These are phyloP conservation scores for Acorus gramineus DNA, from an alignment of 106 monocot genomes.

Conservation along the genomic window DNA sequence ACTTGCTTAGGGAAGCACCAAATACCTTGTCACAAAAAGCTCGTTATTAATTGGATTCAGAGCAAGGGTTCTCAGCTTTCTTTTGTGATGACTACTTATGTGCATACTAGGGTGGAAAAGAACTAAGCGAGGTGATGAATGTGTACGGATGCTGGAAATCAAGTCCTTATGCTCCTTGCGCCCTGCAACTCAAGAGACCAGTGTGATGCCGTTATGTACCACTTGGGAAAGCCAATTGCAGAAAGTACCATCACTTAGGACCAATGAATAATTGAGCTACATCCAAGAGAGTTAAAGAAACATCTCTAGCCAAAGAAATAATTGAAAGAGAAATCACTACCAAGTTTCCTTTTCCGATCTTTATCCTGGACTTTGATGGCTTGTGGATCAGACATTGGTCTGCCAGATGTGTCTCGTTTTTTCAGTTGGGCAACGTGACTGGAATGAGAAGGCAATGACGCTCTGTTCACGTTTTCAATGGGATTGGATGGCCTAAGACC, in stretches of 20 bases:
- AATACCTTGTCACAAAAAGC: conserved; percentile 57
- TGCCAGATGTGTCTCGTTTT: conserved; percentile 1
- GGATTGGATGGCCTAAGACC: not conserved
- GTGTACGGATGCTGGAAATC: conserved; percentile 37
- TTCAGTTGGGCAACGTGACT: not conserved
- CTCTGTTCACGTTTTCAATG: not conserved
- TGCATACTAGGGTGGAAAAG: conserved; percentile 22
- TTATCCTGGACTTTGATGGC: conserved; percentile 16
- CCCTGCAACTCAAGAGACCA: conserved; percentile 12
- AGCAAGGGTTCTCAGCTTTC: conserved; percentile 65
- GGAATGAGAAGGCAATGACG: not conserved
- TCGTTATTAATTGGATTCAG: conserved; percentile 43
- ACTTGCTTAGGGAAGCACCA: not conserved
- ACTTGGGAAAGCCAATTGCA: not conserved
- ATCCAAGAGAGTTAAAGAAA: not conserved
- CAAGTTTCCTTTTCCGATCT: conserved; percentile 21
- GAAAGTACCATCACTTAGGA: not conserved
- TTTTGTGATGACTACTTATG: conserved; percentile 60
- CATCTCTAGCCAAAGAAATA: not conserved
- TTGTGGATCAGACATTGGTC: not conserved
- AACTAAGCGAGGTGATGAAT: conserved; percentile 24
- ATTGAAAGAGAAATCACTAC: conserved; percentile 6
- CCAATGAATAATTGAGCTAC: not conserved
- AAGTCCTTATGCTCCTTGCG: conserved; percentile 56
- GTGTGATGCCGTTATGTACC: no score